These are phyloP conservation scores for Alternaria alternata DNA, from an alignment of 2,329 filamentous ascomycete genomes.

Conservation along the genomic window DNA sequence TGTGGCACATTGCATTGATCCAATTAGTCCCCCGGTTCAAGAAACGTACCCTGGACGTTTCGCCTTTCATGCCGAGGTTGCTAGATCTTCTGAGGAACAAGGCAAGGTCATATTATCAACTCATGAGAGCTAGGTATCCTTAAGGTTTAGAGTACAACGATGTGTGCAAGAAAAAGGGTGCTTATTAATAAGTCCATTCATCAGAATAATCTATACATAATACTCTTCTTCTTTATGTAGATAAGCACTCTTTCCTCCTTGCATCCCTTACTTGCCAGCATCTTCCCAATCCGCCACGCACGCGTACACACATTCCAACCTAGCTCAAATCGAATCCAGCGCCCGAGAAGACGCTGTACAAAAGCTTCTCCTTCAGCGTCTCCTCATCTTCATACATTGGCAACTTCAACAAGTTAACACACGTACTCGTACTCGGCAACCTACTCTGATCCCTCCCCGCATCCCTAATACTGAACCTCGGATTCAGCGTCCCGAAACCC, in stretches of 20 bases:
- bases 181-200: no score
- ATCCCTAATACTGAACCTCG: slow-evolving; percentile 89
- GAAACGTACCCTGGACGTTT: neutral
- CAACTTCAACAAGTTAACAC: slow-evolving; percentile 92
- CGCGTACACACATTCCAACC: neutral
- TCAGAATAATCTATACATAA: no score
- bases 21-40: neutral
- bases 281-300: neutral
- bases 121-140: no score
- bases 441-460: slow-evolving; percentile 77
- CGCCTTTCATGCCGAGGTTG: neutral
- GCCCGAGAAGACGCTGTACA: slow-evolving; percentile 89
- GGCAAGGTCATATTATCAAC: neutral
- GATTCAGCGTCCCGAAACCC: slow-evolving; percentile 86
- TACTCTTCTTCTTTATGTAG: no score
- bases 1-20: neutral
- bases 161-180: no score
- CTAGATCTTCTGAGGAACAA: no score
- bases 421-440: slow-evolving; percentile 92
- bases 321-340: slow-evolving; percentile 81
- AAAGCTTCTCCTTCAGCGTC: slow-evolving; percentile 76
- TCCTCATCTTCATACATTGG: slow-evolving; percentile 76
- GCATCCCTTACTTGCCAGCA: no score
- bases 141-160: no score
- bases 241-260: no score